phyloP scores from a whole-genome alignment of 768 basidiomycete species.

The Gymnopilus dilepis region DNA sequence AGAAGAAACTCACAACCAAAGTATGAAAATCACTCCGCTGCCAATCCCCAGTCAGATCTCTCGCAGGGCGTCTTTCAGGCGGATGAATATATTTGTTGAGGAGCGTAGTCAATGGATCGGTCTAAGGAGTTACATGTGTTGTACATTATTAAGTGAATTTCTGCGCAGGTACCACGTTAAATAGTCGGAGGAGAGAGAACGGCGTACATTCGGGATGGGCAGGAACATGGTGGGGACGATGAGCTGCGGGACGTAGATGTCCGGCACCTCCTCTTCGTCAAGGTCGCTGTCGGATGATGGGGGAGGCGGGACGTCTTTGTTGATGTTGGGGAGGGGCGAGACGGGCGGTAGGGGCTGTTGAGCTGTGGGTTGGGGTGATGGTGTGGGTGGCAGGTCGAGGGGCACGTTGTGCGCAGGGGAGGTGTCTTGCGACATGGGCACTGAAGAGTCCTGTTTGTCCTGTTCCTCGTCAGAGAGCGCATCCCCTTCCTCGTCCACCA shows the following conservation, averaged over 20 bases:
- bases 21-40: slow-evolving; percentile 74
- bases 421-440: slow-evolving; percentile 39
- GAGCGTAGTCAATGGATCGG: slow-evolving; percentile 81
- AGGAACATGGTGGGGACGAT: slow-evolving; percentile 80
- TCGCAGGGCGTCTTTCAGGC: slow-evolving; percentile 71
- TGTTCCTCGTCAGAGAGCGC: slow-evolving; percentile 46
- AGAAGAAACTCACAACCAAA: slow-evolving; percentile 70
- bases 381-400: slow-evolving; percentile 41
- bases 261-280: slow-evolving; percentile 58
- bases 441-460: slow-evolving; percentile 28
- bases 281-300: slow-evolving; percentile 48
- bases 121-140: slow-evolving; percentile 58
- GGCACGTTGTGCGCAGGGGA: slow-evolving; percentile 49
- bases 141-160: slow-evolving; percentile 47
- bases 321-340: slow-evolving; percentile 44
- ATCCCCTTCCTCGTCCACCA: slow-evolving; percentile 60
- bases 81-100: slow-evolving; percentile 85
- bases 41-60: slow-evolving; percentile 81
- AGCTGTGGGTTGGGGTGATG: slow-evolving; percentile 25
- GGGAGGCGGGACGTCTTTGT: slow-evolving; percentile 62
- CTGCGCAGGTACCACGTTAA: slow-evolving; percentile 68
- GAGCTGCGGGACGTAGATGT: slow-evolving; percentile 71
- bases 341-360: slow-evolving; percentile 21
- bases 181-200: slow-evolving; percentile 48
- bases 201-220: slow-evolving; percentile 89